phyloP scores from a whole-genome alignment of 768 basidiomycete genomes.

The Strobilomyces confusus region DNA sequence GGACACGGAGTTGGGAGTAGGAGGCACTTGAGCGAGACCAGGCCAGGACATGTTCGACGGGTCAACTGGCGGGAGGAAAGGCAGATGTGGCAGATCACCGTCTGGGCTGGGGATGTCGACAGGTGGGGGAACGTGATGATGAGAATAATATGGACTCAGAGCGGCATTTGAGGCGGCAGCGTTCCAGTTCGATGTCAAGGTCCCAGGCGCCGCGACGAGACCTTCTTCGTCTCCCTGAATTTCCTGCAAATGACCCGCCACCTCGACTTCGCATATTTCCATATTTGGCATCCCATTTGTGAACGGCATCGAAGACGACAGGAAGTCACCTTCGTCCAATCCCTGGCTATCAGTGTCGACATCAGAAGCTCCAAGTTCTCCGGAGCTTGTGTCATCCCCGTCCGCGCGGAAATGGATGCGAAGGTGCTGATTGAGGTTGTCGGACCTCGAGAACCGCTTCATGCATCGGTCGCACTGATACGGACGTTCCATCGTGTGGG shows the following conservation, averaged over 20 bases:
- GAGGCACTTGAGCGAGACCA: constrained; percentile 13
- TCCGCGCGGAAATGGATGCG: constrained; percentile 59
- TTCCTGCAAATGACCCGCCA: constrained; percentile 51
- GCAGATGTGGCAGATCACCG: constrained; percentile 18
- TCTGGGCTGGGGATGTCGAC: constrained; percentile 17
- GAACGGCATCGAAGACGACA: constrained; percentile 24
- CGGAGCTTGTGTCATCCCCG: constrained; percentile 27
- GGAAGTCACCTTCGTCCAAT: constrained; percentile 32
- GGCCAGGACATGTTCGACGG: constrained; percentile 25
- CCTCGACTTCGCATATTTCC: constrained; percentile 58
- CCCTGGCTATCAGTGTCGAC: constrained; percentile 33
- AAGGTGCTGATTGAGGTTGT: constrained; percentile 84
- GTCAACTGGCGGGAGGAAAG: constrained; percentile 22
- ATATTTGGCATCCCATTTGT: constrained; percentile 40
- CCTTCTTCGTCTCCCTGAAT: constrained; percentile 59
- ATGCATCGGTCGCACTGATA: constrained; percentile 70
- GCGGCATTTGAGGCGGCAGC: constrained; percentile 15
- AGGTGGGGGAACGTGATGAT: constrained; percentile 7
- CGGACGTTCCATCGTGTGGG: constrained; percentile 87
- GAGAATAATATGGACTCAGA: constrained; percentile 22
- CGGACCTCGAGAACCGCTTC: constrained; percentile 83
- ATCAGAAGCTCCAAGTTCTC: constrained; percentile 25
- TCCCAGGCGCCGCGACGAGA: constrained; percentile 35
- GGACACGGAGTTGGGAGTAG: constrained; percentile 20
- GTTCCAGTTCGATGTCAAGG: constrained; percentile 17